Evolutionary conservation across 2,329 filamentous ascomycete species (phyloP).

Genomic region (Nigrospora osmanthi): DNA sequence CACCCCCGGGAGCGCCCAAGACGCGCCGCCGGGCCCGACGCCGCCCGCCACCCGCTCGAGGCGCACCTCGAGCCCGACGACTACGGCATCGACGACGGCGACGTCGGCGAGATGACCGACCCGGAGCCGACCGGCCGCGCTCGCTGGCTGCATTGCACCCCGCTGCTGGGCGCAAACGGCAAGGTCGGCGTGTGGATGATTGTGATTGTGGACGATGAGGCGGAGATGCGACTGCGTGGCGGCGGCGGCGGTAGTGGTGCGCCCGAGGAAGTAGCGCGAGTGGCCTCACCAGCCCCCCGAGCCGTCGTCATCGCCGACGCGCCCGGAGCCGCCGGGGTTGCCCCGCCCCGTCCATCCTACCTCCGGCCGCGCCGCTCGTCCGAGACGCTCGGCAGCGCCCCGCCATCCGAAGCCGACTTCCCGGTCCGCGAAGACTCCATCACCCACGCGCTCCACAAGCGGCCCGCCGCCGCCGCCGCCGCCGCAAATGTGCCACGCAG

Average conservation of each 20-base stretch:
- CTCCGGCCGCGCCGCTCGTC: not conserved
- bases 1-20: too few species aligned
- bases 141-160: slow-evolving; percentile 73
- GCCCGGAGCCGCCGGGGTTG: not conserved
- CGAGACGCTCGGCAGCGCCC: not conserved
- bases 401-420: not conserved
- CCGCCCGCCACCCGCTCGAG: not conserved
- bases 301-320: not conserved
- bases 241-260: too few species aligned
- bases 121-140: slow-evolving; percentile 55
- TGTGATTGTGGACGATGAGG: slow-evolving; percentile 61
- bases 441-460: not conserved
- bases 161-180: slow-evolving; percentile 57
- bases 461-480: not conserved
- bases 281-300: not conserved
- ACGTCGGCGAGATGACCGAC: slow-evolving; percentile 66
- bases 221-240: slow-evolving; percentile 3
- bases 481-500: not conserved
- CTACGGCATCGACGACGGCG: slow-evolving; percentile 35
- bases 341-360: not conserved
- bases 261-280: not conserved
- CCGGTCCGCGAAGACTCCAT: not conserved
- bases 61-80: not conserved
- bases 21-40: not conserved
- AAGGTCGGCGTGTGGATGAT: slow-evolving; percentile 74